Base-by-base conservation (phyloP, 2,329 filamentous ascomycete genomes). In the Hirsutella rhossiliensis region DNA sequence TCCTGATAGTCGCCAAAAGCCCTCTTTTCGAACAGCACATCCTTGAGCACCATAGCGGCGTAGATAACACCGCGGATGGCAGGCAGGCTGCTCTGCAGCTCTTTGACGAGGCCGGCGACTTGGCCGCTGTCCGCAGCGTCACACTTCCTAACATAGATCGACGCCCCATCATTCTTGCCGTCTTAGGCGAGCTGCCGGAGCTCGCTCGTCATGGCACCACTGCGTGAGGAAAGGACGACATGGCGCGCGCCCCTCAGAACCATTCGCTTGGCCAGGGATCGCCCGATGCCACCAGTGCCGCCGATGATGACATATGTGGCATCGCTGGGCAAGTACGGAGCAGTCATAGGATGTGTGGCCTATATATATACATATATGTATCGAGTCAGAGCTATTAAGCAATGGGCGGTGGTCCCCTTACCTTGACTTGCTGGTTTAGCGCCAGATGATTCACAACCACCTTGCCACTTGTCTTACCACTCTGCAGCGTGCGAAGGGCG, bases 1-100 rank as follows among this genome's bases (percentile, higher is more conserved):
- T 61, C 56, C 11, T 58, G 61, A 50, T 69, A 78, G 27, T 75
- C 64, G 1, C 63, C 55, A 48, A 64, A 65, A 0, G 62, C 63
- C 72, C 77, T 76, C 44, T 72, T 71, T 52, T 74, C 70, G 40
- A 68, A 73, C 0, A 74, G 57, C 4, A 70, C 64, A 44, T 75
- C 55, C 37, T 50, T 50, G 9, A 64, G 56, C 7, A 72, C 67
- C 67, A 72, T 69, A 19, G 69, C 61, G 8, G 59, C 57, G 46
- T 72, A 67, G 5, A 73, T 54, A 8, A 71, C 54, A 37, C 69
- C 69, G 2, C 58, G 55, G 17, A 72, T 57, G 0, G 65, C 65
- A 41, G 59, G 58, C 11, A 61, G 47, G 4, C 47, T 52, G 20
- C 50, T 40, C 13, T 48, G 30, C 11, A 54, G 38, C 20, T 54